Percentiles rank a stretch among this genome's conserved stretches.
These are phyloP conservation scores for Thecaphora frezii DNA, from an alignment of 1,284 basidiomycete species.

Conservation along the genomic window DNA sequence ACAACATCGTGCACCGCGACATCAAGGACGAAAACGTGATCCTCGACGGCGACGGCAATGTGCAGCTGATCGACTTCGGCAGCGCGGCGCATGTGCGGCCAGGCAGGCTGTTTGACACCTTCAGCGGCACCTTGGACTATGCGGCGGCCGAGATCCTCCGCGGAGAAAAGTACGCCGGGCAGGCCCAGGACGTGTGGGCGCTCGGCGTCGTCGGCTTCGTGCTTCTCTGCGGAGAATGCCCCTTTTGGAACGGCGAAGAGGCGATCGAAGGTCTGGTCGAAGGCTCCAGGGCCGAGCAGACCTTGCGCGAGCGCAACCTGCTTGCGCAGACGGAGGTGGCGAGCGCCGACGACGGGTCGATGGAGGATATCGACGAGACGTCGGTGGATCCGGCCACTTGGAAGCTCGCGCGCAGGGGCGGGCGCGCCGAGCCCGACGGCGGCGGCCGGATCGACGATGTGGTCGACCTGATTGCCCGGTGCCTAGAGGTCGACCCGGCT, in stretches of 20 bases:
- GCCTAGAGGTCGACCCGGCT: slow-evolving; percentile 69
- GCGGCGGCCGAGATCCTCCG: slow-evolving; percentile 94
- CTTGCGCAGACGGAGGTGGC: slow-evolving; percentile 16
- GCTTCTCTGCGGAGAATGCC: slow-evolving; percentile 90
- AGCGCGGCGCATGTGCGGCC: slow-evolving; percentile 69
- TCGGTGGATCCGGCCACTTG: slow-evolving; percentile 16
- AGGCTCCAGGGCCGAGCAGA: slow-evolving; percentile 46
- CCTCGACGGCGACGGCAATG: slow-evolving; percentile 62
- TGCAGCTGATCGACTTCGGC: slow-evolving; percentile 94
- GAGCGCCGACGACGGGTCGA: background rate
- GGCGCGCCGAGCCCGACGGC: slow-evolving; percentile 64
- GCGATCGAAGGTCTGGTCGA: slow-evolving; percentile 45
- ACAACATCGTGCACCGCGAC: slow-evolving; percentile 94
- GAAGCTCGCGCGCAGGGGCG: slow-evolving; percentile 10
- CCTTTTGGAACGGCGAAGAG: slow-evolving; percentile 66
- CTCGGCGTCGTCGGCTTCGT: slow-evolving; percentile 97
- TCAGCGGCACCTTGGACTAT: slow-evolving; percentile 82
- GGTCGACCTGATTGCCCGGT: slow-evolving; percentile 75
- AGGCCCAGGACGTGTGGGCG: slow-evolving; percentile 98
- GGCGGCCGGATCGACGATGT: slow-evolving; percentile 80
- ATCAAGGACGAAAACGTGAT: slow-evolving; percentile 97
- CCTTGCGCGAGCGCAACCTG: slow-evolving; percentile 42
- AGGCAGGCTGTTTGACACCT: slow-evolving; percentile 91
- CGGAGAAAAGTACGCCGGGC: slow-evolving; percentile 89
- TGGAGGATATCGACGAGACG: slow-evolving; percentile 12